These are phyloP conservation scores for Byssoonygena ceratinophila DNA, from an alignment of 2,329 filamentous ascomycete species.

Conservation along the genomic window DNA sequence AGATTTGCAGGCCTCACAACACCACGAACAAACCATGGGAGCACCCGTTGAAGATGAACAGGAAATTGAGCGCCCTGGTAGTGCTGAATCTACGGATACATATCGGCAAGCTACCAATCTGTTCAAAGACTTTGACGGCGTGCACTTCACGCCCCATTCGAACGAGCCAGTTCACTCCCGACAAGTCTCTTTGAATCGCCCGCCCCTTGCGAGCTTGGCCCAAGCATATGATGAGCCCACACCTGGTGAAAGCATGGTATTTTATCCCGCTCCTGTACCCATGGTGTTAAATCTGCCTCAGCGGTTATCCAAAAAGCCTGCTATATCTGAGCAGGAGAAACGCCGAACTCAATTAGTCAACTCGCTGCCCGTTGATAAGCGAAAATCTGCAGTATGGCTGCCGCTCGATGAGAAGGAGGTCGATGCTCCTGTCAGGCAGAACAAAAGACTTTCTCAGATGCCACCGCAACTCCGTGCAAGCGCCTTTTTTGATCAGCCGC, in stretches of 20 bases:
- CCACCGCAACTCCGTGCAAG: slow-evolving; percentile 84
- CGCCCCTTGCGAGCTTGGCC: slow-evolving; percentile 31
- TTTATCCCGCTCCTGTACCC: slow-evolving; percentile 89
- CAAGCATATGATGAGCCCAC: slow-evolving; percentile 32
- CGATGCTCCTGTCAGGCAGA: slow-evolving; percentile 6
- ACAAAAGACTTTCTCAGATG: slow-evolving; percentile 40
- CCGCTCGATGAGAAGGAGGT: slow-evolving; percentile 21
- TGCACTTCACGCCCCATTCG: slow-evolving; percentile 33
- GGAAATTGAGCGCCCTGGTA: slow-evolving; percentile 25
- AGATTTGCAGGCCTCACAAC: neutral
- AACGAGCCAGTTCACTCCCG: slow-evolving; percentile 22
- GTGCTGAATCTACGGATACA: slow-evolving; percentile 38
- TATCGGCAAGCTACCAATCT: slow-evolving; percentile 36
- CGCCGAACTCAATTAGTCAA: slow-evolving; percentile 64
- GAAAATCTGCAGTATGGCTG: slow-evolving; percentile 44
- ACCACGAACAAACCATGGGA: neutral
- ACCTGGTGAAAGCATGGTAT: slow-evolving; percentile 73
- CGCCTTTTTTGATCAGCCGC: slow-evolving; percentile 70
- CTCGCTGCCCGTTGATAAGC: slow-evolving; percentile 47
- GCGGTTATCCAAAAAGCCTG: slow-evolving; percentile 65
- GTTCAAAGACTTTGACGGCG: slow-evolving; percentile 43
- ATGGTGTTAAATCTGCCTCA: slow-evolving; percentile 87
- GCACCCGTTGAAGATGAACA: neutral
- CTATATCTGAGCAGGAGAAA: slow-evolving; percentile 53
- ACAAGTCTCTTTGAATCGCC: slow-evolving; percentile 29